phyloP scores from a whole-genome alignment of 148 eudicot species.

The Rhododendron vialii region DNA sequence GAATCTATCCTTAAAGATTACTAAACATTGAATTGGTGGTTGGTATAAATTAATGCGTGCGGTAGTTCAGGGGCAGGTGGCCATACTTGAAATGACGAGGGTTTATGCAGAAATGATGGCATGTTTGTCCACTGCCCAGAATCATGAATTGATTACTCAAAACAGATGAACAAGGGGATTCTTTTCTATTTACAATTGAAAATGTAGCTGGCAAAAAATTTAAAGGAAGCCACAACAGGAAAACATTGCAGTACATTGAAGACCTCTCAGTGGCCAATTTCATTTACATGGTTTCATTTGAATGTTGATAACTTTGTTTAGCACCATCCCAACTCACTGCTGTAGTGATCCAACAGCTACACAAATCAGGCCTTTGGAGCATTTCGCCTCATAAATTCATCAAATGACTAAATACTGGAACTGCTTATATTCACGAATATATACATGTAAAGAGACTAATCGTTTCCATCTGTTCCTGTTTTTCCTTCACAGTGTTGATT shows the following conservation, averaged over 20 bases:
- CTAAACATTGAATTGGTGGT: background rate
- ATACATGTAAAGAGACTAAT: no score
- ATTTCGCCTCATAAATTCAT: no score
- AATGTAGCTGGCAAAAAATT: background rate
- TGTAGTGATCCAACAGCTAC: background rate
- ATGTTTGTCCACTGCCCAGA: background rate
- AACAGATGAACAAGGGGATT: background rate
- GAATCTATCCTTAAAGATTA: background rate
- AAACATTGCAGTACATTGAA: background rate
- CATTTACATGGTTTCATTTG: background rate
- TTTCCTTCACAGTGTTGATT: no score
- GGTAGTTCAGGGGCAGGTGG: background rate
- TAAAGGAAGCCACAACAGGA: background rate
- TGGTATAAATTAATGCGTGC: background rate
- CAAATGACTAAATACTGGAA: no score
- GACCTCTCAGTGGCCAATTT: background rate
- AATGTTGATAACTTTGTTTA: no score
- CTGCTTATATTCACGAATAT: no score
- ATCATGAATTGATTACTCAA: background rate
- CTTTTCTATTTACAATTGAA: background rate
- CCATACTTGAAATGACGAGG: background rate
- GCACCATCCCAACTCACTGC: background rate
- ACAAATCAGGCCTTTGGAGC: no score
- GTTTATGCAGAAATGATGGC: background rate
- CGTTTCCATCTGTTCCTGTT: no score